A percentile compares a stretch with the other conserved stretches of the same genome.
Conservation (phyloP, 495 filamentous ascomycete genomes). For the Cercophora samala region DNA sequence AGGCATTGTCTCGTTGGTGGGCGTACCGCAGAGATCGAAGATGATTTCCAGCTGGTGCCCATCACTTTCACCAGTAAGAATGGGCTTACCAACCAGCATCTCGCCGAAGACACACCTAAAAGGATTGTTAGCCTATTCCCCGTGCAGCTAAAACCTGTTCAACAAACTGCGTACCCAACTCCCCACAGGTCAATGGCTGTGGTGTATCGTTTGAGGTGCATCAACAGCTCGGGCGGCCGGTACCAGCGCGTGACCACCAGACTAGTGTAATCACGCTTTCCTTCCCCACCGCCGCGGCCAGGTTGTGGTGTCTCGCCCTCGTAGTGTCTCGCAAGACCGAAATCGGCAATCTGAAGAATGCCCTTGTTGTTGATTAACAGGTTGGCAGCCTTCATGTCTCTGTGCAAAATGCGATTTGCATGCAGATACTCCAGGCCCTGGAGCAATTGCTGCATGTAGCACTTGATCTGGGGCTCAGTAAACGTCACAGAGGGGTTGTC, state of each 20-base stretch:
- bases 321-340: constrained; percentile 90
- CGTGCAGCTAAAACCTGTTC: not conserved
- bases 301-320: constrained; percentile 77
- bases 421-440: constrained; percentile 89
- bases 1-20: constrained; percentile 90
- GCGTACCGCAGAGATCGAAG: constrained; percentile 88
- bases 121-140: constrained; percentile 29
- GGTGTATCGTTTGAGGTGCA: constrained; percentile 84
- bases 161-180: constrained; percentile 65
- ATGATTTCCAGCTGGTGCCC: constrained; percentile 85
- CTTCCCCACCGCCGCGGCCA: constrained; percentile 79
- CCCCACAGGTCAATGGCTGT: constrained; percentile 98
- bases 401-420: constrained; percentile 82
- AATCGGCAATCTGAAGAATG: constrained; percentile 94
- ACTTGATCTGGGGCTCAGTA: constrained; percentile 89
- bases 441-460: constrained; percentile 92
- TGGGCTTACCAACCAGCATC: constrained; percentile 93
- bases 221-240: constrained; percentile 85
- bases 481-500: constrained; percentile 90
- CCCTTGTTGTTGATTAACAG: constrained; percentile 93
- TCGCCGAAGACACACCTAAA: constrained; percentile 91
- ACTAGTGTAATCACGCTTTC: constrained; percentile 85
- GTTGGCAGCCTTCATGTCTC: constrained; percentile 99
- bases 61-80: constrained; percentile 86
- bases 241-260: constrained; percentile 98